Conservation (phyloP, 305 asterid species). For the Plantago lanceolata region DNA sequence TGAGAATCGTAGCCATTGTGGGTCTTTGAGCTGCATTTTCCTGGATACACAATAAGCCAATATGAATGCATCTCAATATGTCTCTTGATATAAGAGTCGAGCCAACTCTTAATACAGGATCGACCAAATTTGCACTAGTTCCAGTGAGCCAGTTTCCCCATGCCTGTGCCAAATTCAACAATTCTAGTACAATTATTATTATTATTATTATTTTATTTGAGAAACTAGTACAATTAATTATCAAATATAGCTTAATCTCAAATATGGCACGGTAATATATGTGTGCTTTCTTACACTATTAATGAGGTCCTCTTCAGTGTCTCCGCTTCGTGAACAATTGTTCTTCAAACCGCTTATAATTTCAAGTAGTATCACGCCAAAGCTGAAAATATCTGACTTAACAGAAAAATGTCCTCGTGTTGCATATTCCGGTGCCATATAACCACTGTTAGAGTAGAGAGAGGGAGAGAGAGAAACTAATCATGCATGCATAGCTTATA, state of each 20-base stretch:
- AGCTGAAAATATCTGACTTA: constrained; percentile 42
- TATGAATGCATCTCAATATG: constrained; percentile 30
- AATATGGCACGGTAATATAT: neutral
- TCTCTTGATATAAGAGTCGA: constrained; percentile 13
- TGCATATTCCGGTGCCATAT: constrained; percentile 40
- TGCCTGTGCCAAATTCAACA: constrained; percentile 4
- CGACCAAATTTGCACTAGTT: constrained; percentile 14
- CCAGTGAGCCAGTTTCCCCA: constrained; percentile 33
- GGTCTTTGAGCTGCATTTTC: neutral
- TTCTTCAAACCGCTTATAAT: constrained; percentile 38
- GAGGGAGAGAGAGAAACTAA: too few species aligned
- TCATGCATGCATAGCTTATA: too few species aligned
- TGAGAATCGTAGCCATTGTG: neutral
- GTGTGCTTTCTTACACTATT: constrained; percentile 16
- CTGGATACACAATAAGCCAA: constrained; percentile 29
- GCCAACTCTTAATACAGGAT: constrained; percentile 21
- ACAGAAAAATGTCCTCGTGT: constrained; percentile 27
- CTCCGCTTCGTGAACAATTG: constrained; percentile 20
- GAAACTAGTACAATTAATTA: neutral
- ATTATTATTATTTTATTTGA: too few species aligned
- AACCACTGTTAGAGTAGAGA: too few species aligned
- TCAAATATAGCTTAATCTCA: neutral
- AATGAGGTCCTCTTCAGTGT: constrained; percentile 24
- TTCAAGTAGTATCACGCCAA: constrained; percentile 39
- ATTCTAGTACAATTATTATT: neutral